Conservation (phyloP, 2,329 filamentous ascomycete species). For the Fusarium guadeloupense region DNA sequence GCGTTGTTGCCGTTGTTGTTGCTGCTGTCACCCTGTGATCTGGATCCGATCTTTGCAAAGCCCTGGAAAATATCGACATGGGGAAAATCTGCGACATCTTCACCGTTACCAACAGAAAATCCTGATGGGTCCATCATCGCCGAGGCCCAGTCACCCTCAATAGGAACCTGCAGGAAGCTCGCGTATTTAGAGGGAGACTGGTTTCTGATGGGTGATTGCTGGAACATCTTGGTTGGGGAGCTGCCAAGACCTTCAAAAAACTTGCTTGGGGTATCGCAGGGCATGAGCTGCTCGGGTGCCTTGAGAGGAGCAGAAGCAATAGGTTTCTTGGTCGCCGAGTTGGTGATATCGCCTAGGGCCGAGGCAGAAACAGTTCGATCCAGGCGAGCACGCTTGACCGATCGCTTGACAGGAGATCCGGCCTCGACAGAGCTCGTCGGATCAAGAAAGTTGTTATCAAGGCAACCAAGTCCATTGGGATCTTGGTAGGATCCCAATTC, state of each 20-base stretch:
- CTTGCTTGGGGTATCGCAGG: constrained; percentile 65
- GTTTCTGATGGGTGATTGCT: constrained; percentile 48
- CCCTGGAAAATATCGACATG: constrained; percentile 78
- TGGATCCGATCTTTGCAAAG: constrained; percentile 76
- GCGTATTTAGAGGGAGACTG: constrained; percentile 63
- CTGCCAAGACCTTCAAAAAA: constrained; percentile 62
- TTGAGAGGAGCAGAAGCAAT: constrained; percentile 63
- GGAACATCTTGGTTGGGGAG: constrained; percentile 64
- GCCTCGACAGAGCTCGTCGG: constrained; percentile 59
- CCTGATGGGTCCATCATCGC: constrained; percentile 50
- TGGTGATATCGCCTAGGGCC: constrained; percentile 69
- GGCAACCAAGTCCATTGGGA: too few relatives aligned
- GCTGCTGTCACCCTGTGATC: constrained; percentile 40
- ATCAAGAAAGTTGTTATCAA: too few relatives aligned
- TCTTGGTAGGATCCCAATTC: too few relatives aligned
- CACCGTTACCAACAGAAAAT: constrained; percentile 57
- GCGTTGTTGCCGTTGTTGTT: constrained; percentile 43
- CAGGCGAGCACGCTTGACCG: constrained; percentile 66
- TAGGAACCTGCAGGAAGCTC: constrained; percentile 47
- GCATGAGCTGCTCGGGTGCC: constrained; percentile 52
- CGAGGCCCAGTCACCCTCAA: constrained; percentile 53
- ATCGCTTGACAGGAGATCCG: constrained; percentile 74
- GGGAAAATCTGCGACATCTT: constrained; percentile 64
- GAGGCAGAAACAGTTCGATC: constrained; percentile 71
- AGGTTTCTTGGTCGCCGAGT: constrained; percentile 61